phyloP scores from a whole-genome alignment of 1,139 yeast species.

The Magnusiomyces paraingens region DNA sequence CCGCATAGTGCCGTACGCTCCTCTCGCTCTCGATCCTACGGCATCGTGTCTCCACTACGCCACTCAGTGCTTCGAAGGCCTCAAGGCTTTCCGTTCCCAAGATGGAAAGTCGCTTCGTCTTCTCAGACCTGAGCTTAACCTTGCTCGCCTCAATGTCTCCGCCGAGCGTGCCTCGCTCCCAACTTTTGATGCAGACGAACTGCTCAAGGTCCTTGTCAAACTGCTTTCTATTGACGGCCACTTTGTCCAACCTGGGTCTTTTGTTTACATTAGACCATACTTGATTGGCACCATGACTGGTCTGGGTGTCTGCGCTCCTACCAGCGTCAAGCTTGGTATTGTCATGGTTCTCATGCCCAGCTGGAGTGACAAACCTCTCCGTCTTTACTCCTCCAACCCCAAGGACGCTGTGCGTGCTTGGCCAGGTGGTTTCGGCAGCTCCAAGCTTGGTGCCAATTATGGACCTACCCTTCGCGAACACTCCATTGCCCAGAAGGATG shows the following conservation, averaged over 20 bases:
- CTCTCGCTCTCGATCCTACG: slow-evolving; percentile 31
- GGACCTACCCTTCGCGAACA: slow-evolving; percentile 41
- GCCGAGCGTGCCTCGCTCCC: slow-evolving; percentile 39
- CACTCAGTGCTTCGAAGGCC: slow-evolving; percentile 33
- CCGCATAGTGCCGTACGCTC: slow-evolving; percentile 37
- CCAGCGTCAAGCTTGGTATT: slow-evolving; percentile 36
- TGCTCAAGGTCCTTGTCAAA: slow-evolving; percentile 35
- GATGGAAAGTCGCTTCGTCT: slow-evolving; percentile 35
- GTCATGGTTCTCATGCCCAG: slow-evolving; percentile 36
- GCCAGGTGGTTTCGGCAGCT: slow-evolving; percentile 98
- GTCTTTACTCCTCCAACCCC: slow-evolving; percentile 34
- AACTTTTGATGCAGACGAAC: slow-evolving; percentile 37
- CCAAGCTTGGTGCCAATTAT: slow-evolving; percentile 94
- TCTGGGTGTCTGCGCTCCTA: slow-evolving; percentile 38
- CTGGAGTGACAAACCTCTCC: slow-evolving; percentile 32
- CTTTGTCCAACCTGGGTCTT: slow-evolving; percentile 33
- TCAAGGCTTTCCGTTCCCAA: slow-evolving; percentile 30
- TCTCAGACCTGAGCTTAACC: slow-evolving; percentile 40
- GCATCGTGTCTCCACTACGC: slow-evolving; percentile 32
- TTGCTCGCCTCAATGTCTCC: slow-evolving; percentile 38
- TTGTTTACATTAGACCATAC: slow-evolving; percentile 31
- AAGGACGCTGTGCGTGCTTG: slow-evolving; percentile 73
- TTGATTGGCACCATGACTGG: slow-evolving; percentile 33
- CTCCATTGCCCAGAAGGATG: slow-evolving; percentile 35
- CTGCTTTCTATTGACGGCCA: slow-evolving; percentile 35